Percentiles rank a stretch among this genome's conserved stretches.
Conservation (phyloP, 768 basidiomycete species). For the Pleurotus pulmonarius region DNA sequence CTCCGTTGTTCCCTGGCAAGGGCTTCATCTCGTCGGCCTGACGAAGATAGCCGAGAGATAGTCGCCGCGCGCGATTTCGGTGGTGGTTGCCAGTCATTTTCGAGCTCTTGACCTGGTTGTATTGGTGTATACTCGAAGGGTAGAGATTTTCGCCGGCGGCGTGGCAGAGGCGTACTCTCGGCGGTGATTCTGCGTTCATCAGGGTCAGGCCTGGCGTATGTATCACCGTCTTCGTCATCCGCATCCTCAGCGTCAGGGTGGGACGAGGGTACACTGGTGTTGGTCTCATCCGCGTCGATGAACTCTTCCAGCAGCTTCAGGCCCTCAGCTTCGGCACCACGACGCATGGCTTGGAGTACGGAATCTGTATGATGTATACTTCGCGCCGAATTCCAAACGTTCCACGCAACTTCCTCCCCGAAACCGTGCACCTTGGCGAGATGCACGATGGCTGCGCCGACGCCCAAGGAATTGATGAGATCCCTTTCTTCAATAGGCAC, state of each 20-base stretch:
- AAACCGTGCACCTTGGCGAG: conserved; percentile 39
- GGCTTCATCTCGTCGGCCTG: conserved; percentile 32
- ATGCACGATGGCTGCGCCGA: neutral
- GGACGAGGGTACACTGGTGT: too few relatives aligned
- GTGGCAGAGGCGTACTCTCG: conserved; percentile 1
- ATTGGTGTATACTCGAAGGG: conserved; percentile 19
- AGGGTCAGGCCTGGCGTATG: neutral
- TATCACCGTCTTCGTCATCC: neutral
- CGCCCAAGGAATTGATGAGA: neutral
- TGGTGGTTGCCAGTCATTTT: conserved; percentile 26
- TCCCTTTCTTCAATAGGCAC: neutral
- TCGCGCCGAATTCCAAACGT: conserved; percentile 28
- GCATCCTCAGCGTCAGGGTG: too few relatives aligned
- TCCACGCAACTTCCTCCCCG: conserved; percentile 33
- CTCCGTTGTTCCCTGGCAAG: conserved; percentile 28
- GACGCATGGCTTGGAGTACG: conserved; percentile 32
- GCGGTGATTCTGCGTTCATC: neutral
- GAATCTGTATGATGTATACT: conserved; percentile 35
- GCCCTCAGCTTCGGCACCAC: conserved; percentile 25
- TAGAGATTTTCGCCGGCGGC: conserved; percentile 5
- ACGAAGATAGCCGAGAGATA: conserved; percentile 26
- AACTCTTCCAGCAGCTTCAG: conserved; percentile 12
- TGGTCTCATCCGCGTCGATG: neutral
- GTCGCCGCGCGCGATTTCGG: conserved; percentile 25
- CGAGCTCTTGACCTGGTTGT: conserved; percentile 11